Percentiles rank a stretch among this genome's conserved stretches.
These are phyloP conservation scores for Solanum tarijense DNA, from an alignment of 257 asterid genomes.

Conservation along the genomic window DNA sequence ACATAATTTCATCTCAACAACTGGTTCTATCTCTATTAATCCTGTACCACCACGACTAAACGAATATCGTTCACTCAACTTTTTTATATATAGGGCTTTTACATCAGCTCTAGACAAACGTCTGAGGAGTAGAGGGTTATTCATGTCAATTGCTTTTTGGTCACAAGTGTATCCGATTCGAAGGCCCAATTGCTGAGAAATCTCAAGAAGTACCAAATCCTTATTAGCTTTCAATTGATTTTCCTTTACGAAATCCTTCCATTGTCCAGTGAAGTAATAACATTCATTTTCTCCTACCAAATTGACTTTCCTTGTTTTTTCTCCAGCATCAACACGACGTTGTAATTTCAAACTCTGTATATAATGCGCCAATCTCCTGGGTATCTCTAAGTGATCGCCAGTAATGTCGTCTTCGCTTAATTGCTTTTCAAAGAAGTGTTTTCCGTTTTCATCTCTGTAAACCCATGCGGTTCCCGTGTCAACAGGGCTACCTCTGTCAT, in stretches of 20 bases:
- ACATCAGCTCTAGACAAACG: not conserved
- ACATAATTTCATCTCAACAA: not conserved
- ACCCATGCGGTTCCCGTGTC: not conserved
- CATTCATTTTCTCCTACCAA: not conserved
- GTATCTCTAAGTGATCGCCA: not conserved
- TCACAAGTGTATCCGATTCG: not conserved
- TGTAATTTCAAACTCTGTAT: not conserved
- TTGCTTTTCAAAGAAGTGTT: not conserved
- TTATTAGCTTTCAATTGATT: not conserved
- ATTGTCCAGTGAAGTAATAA: not conserved
- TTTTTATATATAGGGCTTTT: not conserved
- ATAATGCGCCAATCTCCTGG: not conserved
- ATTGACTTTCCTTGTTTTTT: not conserved
- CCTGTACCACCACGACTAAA: not conserved
- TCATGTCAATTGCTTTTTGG: not conserved
- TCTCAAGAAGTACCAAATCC: not conserved
- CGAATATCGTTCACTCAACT: not conserved
- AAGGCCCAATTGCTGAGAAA: not conserved
- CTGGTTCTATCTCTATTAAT: not conserved
- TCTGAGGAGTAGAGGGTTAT: not conserved
- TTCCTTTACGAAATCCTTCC: not conserved
- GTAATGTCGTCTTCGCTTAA: not conserved
- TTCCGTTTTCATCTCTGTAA: not conserved
- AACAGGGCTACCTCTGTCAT: not conserved
- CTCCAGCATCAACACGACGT: not conserved